Conservation (phyloP, 345 rosid genomes). For the Boechera divaricarpa region DNA sequence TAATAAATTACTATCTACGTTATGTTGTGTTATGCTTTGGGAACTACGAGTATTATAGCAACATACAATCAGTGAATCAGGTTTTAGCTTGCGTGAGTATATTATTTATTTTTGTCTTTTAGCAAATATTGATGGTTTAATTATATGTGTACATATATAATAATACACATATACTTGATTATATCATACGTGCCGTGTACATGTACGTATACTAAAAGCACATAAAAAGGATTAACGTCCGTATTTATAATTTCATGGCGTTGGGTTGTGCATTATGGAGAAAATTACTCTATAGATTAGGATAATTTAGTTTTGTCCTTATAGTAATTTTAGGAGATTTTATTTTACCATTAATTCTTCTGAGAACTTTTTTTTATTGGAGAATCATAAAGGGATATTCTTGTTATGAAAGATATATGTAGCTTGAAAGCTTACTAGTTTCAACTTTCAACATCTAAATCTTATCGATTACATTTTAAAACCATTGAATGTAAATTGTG, state of each 20-base stretch:
- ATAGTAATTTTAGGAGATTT: background rate
- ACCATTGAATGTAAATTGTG: background rate
- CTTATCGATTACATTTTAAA: background rate
- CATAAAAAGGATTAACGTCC: constrained; percentile 39
- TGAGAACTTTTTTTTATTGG: background rate
- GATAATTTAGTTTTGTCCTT: constrained; percentile 34
- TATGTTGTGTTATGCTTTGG: constrained; percentile 29
- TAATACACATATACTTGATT: constrained; percentile 39
- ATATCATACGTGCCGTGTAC: constrained; percentile 32
- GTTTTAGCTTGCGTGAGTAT: constrained; percentile 37
- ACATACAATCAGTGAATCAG: background rate
- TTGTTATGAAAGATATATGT: constrained; percentile 21
- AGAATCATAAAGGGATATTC: constrained; percentile 3
- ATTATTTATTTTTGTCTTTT: constrained; percentile 29
- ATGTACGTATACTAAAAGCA: constrained; percentile 31
- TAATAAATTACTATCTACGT: constrained; percentile 29
- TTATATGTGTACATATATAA: constrained; percentile 38
- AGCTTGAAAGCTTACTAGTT: constrained; percentile 14
- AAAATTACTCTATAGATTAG: constrained; percentile 28
- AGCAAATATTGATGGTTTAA: constrained; percentile 35
- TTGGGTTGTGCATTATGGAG: constrained; percentile 42
- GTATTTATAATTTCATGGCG: constrained; percentile 23
- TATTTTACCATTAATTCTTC: background rate
- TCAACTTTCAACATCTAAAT: background rate
- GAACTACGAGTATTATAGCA: constrained; percentile 39